Evolutionary conservation across 2,329 filamentous ascomycete species (phyloP).

Genomic region (Arthroderma sp.): DNA sequence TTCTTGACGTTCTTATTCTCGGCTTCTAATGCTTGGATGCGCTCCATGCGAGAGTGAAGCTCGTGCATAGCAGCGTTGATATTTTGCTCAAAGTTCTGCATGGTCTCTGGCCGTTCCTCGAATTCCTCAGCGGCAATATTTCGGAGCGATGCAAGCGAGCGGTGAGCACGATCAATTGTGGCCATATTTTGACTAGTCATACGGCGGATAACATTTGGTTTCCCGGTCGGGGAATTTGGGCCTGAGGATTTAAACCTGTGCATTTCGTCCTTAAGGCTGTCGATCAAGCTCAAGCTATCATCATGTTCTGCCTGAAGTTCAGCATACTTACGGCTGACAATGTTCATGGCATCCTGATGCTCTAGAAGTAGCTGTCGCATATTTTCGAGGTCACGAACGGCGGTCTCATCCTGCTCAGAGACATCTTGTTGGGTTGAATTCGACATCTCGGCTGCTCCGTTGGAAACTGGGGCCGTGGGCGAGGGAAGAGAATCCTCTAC

Average conservation of each 20-base stretch:
- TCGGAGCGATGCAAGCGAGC: constrained; percentile 77
- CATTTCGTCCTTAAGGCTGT: constrained; percentile 79
- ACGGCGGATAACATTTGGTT: constrained; percentile 65
- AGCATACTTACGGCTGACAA: constrained; percentile 66
- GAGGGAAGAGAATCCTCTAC: constrained; percentile 62
- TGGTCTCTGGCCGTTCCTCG: constrained; percentile 63
- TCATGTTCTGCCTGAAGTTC: constrained; percentile 71
- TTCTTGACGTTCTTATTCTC: constrained; percentile 74
- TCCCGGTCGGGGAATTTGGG: constrained; percentile 45
- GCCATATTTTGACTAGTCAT: constrained; percentile 84
- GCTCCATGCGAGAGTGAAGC: constrained; percentile 70
- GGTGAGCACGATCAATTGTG: constrained; percentile 71
- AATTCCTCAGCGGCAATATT: constrained; percentile 82
- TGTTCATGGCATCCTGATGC: constrained; percentile 60
- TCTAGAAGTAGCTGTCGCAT: constrained; percentile 59
- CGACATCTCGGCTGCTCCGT: constrained; percentile 18
- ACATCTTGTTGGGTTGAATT: constrained; percentile 15
- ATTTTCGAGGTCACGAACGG: constrained; percentile 54
- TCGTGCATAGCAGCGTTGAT: constrained; percentile 88
- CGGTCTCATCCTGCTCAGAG: constrained; percentile 28
- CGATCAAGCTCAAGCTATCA: constrained; percentile 69
- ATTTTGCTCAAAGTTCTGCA: constrained; percentile 88
- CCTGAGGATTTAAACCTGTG: constrained; percentile 55
- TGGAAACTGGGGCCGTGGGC: constrained; percentile 49
- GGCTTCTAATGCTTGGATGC: constrained; percentile 77